Conservation (phyloP, 352 stramenopile genomes). For the Pythium aristosporum region DNA sequence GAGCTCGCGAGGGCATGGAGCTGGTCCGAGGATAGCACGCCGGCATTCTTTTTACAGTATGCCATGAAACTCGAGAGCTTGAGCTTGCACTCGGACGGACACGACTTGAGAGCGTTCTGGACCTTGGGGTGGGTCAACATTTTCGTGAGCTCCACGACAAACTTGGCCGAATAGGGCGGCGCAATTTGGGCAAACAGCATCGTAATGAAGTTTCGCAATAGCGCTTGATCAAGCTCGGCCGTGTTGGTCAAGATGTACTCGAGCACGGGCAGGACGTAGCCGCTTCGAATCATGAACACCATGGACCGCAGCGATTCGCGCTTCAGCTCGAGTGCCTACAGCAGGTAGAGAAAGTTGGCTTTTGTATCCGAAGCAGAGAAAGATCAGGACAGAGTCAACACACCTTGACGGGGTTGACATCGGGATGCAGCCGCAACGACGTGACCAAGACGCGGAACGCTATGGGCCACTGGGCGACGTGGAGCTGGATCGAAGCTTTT, state of each 20-base stretch:
- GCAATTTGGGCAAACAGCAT: constrained; percentile 75
- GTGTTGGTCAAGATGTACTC: constrained; percentile 84
- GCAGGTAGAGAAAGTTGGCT: background rate
- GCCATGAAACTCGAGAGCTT: constrained; percentile 65
- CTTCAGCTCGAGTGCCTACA: constrained; percentile 73
- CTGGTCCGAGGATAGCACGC: constrained; percentile 59
- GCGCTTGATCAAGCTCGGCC: constrained; percentile 74
- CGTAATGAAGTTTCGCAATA: constrained; percentile 85
- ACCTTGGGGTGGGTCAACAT: constrained; percentile 86
- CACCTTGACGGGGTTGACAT: constrained; percentile 85
- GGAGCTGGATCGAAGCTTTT: constrained; percentile 74
- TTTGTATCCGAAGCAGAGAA: too few relatives aligned
- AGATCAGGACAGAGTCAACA: background rate
- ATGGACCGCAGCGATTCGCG: constrained; percentile 82
- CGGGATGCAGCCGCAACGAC: constrained; percentile 65
- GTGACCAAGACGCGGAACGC: constrained; percentile 80
- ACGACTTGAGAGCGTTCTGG: constrained; percentile 79
- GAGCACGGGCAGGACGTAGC: constrained; percentile 82
- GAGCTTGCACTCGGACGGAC: constrained; percentile 69
- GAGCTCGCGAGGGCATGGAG: constrained; percentile 55
- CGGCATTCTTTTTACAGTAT: constrained; percentile 70
- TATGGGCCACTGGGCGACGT: constrained; percentile 81
- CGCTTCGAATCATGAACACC: constrained; percentile 87
- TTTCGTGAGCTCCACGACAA: constrained; percentile 61
- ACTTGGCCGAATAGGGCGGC: constrained; percentile 76